Evolutionary conservation across 73 alveolate species (phyloP).

Genomic region (Blepharisma stoltei): DNA sequence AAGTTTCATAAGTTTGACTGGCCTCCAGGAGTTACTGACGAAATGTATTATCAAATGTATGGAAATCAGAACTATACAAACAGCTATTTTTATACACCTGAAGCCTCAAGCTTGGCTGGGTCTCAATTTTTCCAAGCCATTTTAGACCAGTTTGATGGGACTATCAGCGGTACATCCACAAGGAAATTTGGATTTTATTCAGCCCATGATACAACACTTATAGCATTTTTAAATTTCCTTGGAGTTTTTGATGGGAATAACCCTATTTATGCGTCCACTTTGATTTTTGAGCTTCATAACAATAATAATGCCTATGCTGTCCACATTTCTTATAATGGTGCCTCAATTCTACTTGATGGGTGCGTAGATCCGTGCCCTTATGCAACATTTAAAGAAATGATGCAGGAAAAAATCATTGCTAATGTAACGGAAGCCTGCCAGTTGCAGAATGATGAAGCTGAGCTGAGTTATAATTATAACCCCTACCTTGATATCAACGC

Average conservation of each 20-base stretch:
- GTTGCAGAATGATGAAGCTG: too few species aligned
- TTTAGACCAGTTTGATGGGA: background rate
- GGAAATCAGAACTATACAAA: background rate
- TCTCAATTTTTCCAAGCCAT: background rate
- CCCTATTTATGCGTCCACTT: background rate
- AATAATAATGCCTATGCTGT: background rate
- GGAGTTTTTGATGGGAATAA: background rate
- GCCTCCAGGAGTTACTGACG: background rate
- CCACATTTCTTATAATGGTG: background rate
- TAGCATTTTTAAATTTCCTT: background rate
- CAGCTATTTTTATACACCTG: background rate
- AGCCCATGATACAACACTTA: background rate
- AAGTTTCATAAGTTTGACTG: background rate
- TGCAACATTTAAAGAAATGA: background rate
- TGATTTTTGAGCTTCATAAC: slow-evolving; percentile 10
- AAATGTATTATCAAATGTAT: background rate
- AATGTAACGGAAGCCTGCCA: too few species aligned
- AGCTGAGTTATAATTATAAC: too few species aligned
- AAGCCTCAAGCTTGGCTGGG: background rate
- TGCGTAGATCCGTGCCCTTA: background rate
- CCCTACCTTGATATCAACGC: too few species aligned
- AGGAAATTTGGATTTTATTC: background rate
- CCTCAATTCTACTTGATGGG: background rate
- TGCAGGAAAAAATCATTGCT: too few species aligned
- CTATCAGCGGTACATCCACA: background rate